Evolutionary conservation across 2,329 filamentous ascomycete genomes (phyloP), one percentile per base, ranked within the genome.

Genomic region (Monosporascus sp.): DNA sequence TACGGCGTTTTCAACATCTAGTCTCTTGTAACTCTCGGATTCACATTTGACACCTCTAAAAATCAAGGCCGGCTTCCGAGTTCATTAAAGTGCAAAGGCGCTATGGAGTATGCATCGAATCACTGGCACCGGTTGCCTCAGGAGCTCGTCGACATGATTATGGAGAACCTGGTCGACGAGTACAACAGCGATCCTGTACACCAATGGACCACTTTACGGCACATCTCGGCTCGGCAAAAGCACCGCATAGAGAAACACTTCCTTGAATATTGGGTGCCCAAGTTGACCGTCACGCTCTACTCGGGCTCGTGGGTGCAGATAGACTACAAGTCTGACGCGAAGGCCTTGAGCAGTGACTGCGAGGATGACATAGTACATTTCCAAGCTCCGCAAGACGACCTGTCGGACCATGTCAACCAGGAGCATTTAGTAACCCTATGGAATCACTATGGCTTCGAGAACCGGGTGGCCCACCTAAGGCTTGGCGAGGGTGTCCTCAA

Each of bases 121-220:
- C 43, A 16, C 22, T 46, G 43, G 43, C 43, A 46, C 24, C 24
- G 24, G 20, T 27, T 46, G 43, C 58, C 58, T 14, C 52, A 53
- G 8, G 58, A 59, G 52, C 48, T 59, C 46, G 53, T 58, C 43
- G 58, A 59, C 49, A 52, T 53, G 50, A 54, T 59, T 52, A 40
- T 59, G 38, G 58, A 59, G 26, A 37, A 56, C 22, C 41, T 59
- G 45, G 50, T 56, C 20, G 52, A 58, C 17, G 52, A 54, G 7
- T 55, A 55, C 22, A 37, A 55, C 44, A 54, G 49, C 24, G 58
- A 59, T 51, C 58, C 58, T 52, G 52, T 56, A 44, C 58, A 56
- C 46, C 58, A 59, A 54, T 59, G 58, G 58, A 53, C 56, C 26
- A 56, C 51, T 24, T 40, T 59, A 43, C 55, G 58, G n/a, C 55